Evolutionary conservation across 805 yeast species (phyloP), one percentile per base, ranked within the genome.

Genomic region (Ogataea siamensis): DNA sequence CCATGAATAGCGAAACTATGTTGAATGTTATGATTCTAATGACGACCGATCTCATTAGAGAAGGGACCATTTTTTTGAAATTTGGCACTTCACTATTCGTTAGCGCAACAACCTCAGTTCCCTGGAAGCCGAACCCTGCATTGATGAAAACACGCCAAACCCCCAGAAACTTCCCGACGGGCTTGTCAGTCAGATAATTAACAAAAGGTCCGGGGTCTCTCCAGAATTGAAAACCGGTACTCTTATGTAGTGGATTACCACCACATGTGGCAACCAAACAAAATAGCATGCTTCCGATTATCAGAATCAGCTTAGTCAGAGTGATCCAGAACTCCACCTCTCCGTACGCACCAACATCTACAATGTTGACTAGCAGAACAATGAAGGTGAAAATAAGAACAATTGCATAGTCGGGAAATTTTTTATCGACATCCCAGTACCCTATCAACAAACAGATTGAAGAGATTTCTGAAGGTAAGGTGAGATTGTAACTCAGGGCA

Each of bases 71-170:
- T 47, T 75, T 78, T 59, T 80, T 67, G 40, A 89, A 88, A 57
- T 79, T 79, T 19, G 70, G 69, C 34, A 83, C 70, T 62, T 83
- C 93, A 62, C 88, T 87, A 22, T 85, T 84, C 3, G 87, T 69
- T 39, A 83, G 70, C 61, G 88, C 89, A 15, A 81, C 78, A 57
- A 81, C 68, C 59, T 83, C 93, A 34, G 83, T 80, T 60, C 89
- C 89, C 64, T 82, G 88, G 60, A 74, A 83, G 18, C 89, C 83
- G 68, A 83, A 83, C n/a, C 85, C 83, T 24, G 89, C 86, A 40
- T 75, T 76, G 46, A 83, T 71, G 51, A 83, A 67, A 5, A 87
- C 80, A 7, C 78, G 68, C 37, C 81, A 72, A 82, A 83, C 80
- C 35, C 87, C 87, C 34, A 80, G 62, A 54, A 82, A 80, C 19